Evolutionary conservation across 768 basidiomycete genomes (phyloP), one percentile per base, ranked within the genome.

Genomic region (Tricholoma flavovirens): DNA sequence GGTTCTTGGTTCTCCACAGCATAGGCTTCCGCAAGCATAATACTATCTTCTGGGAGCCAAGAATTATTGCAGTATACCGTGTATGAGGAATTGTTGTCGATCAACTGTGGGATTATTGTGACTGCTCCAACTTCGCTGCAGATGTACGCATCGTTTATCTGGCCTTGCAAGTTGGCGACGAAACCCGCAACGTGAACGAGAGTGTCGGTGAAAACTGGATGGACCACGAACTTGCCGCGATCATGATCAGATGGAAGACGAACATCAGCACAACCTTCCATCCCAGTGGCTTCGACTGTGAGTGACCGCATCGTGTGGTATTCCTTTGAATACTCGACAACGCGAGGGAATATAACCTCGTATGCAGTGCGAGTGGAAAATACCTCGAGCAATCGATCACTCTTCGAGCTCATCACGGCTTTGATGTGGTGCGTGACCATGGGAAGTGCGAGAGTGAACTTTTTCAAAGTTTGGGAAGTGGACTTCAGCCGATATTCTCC

Each of bases 111-210:
- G 1, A 87, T 62, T 5, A 82, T 62, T 54, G 76, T 75, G 40
- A 86, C 70, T 5, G 72, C 63, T 14, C 74, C 79, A 29, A 87
- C 72, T 21, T 77, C 74, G 26, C 70, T 77, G 72, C 88, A 90
- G 53, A 90, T 84, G 64, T 80, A 85, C 1, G 77, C 83, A 53
- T 86, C 79, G 24, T 79, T 71, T 22, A 72, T 53, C 9, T 71
- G 67, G 7, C 77, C 80, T 38, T 75, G 77, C 62, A 82, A 64
- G 66, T 90, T 90, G 22, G 82, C 77, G 32, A 88, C 70, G 67
- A 90, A 87, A 3, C 88, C 88, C 0, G 87, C 81, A 35, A 81
- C 76, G 56, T 90, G 88, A 29, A 88, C 70, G 29, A 90, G 71
- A 0, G 84, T 81, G 59, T 90, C 88, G 56, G 80, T 71, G 68